Evolutionary conservation across 768 basidiomycete genomes (phyloP).

Genomic region (Boletus speciosus): DNA sequence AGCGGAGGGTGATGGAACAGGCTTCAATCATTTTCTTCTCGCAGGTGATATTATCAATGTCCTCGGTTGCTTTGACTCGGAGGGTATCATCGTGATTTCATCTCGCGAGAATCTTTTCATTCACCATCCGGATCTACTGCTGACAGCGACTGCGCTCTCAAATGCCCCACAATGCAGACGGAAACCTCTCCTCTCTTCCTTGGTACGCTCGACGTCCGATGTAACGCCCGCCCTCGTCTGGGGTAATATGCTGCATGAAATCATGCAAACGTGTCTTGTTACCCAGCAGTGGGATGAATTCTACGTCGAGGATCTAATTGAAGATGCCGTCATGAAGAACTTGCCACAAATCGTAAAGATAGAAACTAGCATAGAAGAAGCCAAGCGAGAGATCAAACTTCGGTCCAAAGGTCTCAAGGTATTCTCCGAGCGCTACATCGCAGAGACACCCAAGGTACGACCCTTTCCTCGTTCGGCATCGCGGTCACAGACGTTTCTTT

Average conservation of each 20-base stretch:
- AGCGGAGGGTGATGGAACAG: background rate
- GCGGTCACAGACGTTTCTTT: background rate
- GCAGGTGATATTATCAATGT: slow-evolving; percentile 81
- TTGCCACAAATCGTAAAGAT: slow-evolving; percentile 64
- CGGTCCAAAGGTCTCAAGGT: slow-evolving; percentile 62
- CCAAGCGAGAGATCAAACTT: slow-evolving; percentile 55
- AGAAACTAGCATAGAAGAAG: slow-evolving; percentile 55
- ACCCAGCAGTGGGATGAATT: slow-evolving; percentile 58
- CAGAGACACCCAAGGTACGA: slow-evolving; percentile 58
- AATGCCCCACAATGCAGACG: slow-evolving; percentile 80
- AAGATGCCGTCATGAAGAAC: slow-evolving; percentile 48
- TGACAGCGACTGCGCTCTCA: slow-evolving; percentile 88
- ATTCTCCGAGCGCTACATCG: slow-evolving; percentile 68
- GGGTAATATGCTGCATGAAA: slow-evolving; percentile 91
- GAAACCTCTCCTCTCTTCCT: slow-evolving; percentile 74
- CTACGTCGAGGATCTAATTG: slow-evolving; percentile 60
- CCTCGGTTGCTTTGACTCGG: slow-evolving; percentile 45
- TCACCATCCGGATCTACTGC: slow-evolving; percentile 86
- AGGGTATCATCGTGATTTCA: slow-evolving; percentile 54
- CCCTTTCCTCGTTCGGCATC: background rate
- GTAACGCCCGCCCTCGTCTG: slow-evolving; percentile 71
- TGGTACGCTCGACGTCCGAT: slow-evolving; percentile 58
- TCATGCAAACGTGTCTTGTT: slow-evolving; percentile 77
- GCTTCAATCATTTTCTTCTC: background rate
- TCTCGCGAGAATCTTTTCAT: slow-evolving; percentile 69